Conservation (phyloP, 768 basidiomycete genomes). For the Royoungia palumana region DNA sequence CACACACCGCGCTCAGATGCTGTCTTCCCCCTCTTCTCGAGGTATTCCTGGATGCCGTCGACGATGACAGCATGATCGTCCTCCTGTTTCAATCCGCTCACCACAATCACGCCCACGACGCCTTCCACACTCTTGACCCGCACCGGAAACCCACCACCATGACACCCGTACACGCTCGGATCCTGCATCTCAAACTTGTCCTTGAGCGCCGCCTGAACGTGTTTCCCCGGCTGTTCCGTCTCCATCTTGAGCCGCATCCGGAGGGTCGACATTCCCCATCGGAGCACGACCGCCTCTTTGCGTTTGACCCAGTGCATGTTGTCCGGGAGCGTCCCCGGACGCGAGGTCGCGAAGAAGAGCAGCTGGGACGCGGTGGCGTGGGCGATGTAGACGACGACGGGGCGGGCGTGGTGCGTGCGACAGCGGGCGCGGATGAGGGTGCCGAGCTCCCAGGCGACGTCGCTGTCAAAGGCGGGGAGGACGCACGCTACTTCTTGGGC, state of each 20-base stretch:
- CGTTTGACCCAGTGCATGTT: conserved; percentile 35
- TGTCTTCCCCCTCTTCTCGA: conserved; percentile 9
- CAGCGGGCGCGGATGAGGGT: conserved; percentile 22
- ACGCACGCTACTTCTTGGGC: conserved; percentile 26
- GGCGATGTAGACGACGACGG: conserved; percentile 28
- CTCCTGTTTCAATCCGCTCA: conserved; percentile 31
- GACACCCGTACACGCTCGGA: conserved; percentile 28
- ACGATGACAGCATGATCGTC: conserved; percentile 32
- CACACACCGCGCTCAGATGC: no score
- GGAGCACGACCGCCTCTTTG: conserved; percentile 30
- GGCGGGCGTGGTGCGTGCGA: conserved; percentile 13
- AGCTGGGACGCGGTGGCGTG: conserved; percentile 30
- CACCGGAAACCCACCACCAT: conserved; percentile 35
- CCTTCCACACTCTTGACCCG: conserved; percentile 34
- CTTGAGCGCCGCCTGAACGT: conserved; percentile 9
- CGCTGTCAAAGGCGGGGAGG: conserved; percentile 28
- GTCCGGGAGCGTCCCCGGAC: conserved; percentile 29
- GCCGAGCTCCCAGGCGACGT: conserved; percentile 35
- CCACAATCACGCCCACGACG: conserved; percentile 34
- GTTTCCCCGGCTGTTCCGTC: background rate
- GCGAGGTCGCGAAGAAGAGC: conserved; percentile 30
- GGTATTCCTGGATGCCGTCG: conserved; percentile 27
- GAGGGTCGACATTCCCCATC: conserved; percentile 31
- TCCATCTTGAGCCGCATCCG: conserved; percentile 19
- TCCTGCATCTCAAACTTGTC: conserved; percentile 25